phyloP scores from a whole-genome alignment of 2,329 filamentous ascomycete genomes.

The Pestalotiopsis sp. region DNA sequence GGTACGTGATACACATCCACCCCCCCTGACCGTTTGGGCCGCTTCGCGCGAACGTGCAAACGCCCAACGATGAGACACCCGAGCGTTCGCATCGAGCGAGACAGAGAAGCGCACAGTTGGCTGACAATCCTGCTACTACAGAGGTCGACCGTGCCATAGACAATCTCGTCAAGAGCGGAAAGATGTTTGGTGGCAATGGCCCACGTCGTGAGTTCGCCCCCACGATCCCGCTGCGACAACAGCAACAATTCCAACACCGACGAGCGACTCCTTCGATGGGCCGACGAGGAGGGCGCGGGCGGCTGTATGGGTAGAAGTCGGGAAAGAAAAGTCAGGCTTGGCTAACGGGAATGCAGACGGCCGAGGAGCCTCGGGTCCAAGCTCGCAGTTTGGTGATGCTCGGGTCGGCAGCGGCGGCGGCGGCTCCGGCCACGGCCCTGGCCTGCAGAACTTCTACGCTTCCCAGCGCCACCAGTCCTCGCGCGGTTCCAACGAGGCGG shows the following conservation, averaged over 20 bases:
- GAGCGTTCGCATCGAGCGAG: not conserved
- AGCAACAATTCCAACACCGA: constrained; percentile 42
- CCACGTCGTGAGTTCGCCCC: constrained; percentile 80
- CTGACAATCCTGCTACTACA: constrained; percentile 42
- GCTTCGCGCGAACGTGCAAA: not conserved
- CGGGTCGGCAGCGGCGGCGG: constrained; percentile 66
- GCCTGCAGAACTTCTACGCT: constrained; percentile 92
- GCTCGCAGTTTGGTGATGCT: constrained; percentile 76
- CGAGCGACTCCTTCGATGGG: constrained; percentile 27
- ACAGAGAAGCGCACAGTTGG: constrained; percentile 9
- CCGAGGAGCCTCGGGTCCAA: constrained; percentile 65
- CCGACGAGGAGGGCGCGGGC: constrained; percentile 29
- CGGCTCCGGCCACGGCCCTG: constrained; percentile 51
- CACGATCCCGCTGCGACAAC: constrained; percentile 32
- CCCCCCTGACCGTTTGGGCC: constrained; percentile 1
- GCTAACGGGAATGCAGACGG: constrained; percentile 58
- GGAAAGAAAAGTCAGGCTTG: constrained; percentile 10
- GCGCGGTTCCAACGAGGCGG: constrained; percentile 84
- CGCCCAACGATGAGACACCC: not conserved
- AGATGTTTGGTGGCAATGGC: constrained; percentile 71
- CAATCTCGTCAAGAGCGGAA: constrained; percentile 95
- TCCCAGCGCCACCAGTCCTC: constrained; percentile 88
- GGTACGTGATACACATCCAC: constrained; percentile 60
- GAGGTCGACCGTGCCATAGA: constrained; percentile 96
- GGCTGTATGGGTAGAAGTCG: constrained; percentile 9